These are phyloP conservation scores for Alternaria sp. DNA, from an alignment of 2,329 filamentous ascomycete species.

Conservation along the genomic window DNA sequence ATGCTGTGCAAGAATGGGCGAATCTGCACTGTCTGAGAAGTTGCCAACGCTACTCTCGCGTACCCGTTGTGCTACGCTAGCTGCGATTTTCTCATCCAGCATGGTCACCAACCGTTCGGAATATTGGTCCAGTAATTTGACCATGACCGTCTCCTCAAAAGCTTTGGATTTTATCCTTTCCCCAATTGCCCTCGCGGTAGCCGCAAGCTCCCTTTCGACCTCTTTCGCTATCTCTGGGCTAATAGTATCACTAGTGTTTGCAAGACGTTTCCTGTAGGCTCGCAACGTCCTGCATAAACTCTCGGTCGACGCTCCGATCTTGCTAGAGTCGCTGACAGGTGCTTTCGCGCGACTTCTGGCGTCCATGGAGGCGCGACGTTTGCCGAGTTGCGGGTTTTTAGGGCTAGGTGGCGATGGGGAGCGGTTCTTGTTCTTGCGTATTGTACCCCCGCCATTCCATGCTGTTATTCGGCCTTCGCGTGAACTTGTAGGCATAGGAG, in stretches of 20 bases:
- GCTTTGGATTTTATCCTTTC: conserved; percentile 50
- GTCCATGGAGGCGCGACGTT: conserved; percentile 58
- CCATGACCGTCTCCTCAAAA: conserved; percentile 52
- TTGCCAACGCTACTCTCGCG: conserved; percentile 43
- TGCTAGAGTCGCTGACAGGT: conserved; percentile 41
- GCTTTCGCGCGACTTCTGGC: conserved; percentile 57
- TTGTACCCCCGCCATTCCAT: conserved; percentile 24
- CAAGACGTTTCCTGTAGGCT: conserved; percentile 65
- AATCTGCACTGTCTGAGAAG: conserved; percentile 25
- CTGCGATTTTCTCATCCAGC: conserved; percentile 72
- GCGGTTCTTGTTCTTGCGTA: conserved; percentile 43
- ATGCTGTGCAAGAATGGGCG: conserved; percentile 11
- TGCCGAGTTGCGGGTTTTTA: conserved; percentile 43
- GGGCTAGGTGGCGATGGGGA: conserved; percentile 53
- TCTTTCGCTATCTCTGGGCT: conserved; percentile 57
- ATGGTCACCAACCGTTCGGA: conserved; percentile 73
- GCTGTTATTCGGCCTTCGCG: conserved; percentile 27
- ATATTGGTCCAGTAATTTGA: conserved; percentile 74
- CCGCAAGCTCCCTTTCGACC: conserved; percentile 63
- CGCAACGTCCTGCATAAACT: conserved; percentile 63
- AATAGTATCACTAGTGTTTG: conserved; percentile 55
- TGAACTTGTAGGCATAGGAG: conserved; percentile 37
- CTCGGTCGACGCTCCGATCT: conserved; percentile 55
- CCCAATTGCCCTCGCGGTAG: conserved; percentile 53
- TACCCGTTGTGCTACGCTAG: conserved; percentile 45